Base-by-base conservation (phyloP, 805 yeast species). In the Torulaspora maleeae region DNA sequence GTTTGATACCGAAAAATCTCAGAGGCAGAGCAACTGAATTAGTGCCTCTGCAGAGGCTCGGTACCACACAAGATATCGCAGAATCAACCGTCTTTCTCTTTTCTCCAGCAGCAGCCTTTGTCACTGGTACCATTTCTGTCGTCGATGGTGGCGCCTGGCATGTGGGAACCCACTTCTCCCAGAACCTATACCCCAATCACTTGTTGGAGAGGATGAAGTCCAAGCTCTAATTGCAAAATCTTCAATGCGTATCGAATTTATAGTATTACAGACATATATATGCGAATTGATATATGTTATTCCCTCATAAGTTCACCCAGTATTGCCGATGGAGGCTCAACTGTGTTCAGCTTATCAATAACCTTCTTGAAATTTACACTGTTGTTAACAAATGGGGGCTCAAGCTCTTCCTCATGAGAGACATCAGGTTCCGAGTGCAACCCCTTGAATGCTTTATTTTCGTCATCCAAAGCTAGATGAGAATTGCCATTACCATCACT, bases 71-170 rank as follows among this genome's bases (percentile, higher is more conserved):
- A 44, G 97, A 91, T 61, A 86, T 90, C 58, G 96, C 97, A 12
- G 82, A 89, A 52, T 80, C 91, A 1, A 89, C 97, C 0, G 86
- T 86, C 1, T 90, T 71, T 61, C 69, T 91, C 55, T 85, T 90
- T 57, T 85, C 95, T 39, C 84, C 83, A 2, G 95, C 96, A 4
- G 88, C 90, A 5, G 55, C 70, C 4, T 90, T 80, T 63, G 74
- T 90, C 25, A 81, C 84, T 11, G 97, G 97, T 12, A 78, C 88
- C 4, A 71, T 82, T 12, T 74, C 79, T 30, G 83, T 87, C 13
- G 96, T 91, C 4, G 98, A 90, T 67, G 97, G 97, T 42, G 98
- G 83, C 2, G 73, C 78, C 47, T 89, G 97, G 96, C 95, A 87
- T 60, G 70, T 80, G 61, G 88, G 90, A 11, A 64, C 68, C 10